Conservation (phyloP, 345 rosid species). For the Salix udensis region DNA sequence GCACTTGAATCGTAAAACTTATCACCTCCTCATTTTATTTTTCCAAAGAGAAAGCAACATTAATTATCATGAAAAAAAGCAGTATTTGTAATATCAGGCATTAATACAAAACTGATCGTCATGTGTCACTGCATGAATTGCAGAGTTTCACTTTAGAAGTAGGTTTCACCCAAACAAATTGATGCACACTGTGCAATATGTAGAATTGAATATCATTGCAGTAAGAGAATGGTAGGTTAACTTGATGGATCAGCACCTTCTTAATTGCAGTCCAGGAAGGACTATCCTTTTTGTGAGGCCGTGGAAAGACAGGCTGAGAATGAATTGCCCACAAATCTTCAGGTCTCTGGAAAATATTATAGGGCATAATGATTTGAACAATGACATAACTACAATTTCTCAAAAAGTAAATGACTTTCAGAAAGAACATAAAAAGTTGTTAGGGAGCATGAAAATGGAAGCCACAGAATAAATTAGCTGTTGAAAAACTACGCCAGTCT, state of each 20-base stretch:
- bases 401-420: background rate
- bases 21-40: background rate
- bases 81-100: background rate
- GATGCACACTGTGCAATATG: background rate
- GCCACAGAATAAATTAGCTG: background rate
- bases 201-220: background rate
- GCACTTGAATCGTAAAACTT: background rate
- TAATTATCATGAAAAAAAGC: background rate
- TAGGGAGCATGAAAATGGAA: background rate
- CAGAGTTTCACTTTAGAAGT: background rate
- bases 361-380: conserved; percentile 17
- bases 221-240: background rate
- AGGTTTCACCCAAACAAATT: background rate
- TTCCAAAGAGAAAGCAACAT: background rate
- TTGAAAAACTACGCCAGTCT: background rate
- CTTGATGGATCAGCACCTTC: conserved; percentile 40
- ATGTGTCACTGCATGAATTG: background rate
- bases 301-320: conserved; percentile 70
- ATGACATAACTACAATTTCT: background rate
- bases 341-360: conserved; percentile 60
- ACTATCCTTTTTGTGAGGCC: conserved; percentile 72
- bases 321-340: conserved; percentile 93
- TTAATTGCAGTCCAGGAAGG: conserved; percentile 79
- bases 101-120: background rate
- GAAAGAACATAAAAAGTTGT: background rate